Evolutionary conservation across 805 yeast genomes (phyloP).

Genomic region (Kodamaea kaohsiungensis): DNA sequence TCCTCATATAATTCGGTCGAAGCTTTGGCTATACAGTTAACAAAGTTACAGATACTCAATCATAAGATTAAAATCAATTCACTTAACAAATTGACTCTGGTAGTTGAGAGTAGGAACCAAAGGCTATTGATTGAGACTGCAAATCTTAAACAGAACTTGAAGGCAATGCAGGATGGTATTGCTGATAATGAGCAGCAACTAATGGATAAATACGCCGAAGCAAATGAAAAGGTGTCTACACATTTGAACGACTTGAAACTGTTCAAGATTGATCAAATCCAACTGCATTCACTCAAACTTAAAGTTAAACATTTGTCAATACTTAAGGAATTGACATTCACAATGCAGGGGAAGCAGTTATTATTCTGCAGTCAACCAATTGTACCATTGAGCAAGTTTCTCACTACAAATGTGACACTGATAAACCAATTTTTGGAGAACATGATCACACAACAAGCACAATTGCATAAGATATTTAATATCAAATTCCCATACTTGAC

Average conservation of each 20-base stretch:
- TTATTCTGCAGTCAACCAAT: slow-evolving; percentile 30
- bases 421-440: slow-evolving; percentile 27
- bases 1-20: slow-evolving; percentile 20
- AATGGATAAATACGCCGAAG: background rate
- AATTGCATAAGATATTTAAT: slow-evolving; percentile 17
- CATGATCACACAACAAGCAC: slow-evolving; percentile 18
- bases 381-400: slow-evolving; percentile 26
- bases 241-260: slow-evolving; percentile 10
- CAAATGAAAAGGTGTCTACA: background rate
- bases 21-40: slow-evolving; percentile 30
- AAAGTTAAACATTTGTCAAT: slow-evolving; percentile 25
- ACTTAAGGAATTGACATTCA: slow-evolving; percentile 27
- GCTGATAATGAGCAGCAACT: background rate
- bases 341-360: slow-evolving; percentile 7
- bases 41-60: slow-evolving; percentile 27
- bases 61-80: slow-evolving; percentile 17
- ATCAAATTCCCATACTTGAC: slow-evolving; percentile 20
- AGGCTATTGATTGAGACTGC: background rate
- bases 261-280: slow-evolving; percentile 20
- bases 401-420: slow-evolving; percentile 22
- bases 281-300: slow-evolving; percentile 25
- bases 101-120: background rate
- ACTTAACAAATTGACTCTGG: background rate
- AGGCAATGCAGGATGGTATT: background rate
- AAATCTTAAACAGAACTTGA: background rate